Conservation (phyloP, 1,284 basidiomycete species). For the Fomitopsis betulina region DNA sequence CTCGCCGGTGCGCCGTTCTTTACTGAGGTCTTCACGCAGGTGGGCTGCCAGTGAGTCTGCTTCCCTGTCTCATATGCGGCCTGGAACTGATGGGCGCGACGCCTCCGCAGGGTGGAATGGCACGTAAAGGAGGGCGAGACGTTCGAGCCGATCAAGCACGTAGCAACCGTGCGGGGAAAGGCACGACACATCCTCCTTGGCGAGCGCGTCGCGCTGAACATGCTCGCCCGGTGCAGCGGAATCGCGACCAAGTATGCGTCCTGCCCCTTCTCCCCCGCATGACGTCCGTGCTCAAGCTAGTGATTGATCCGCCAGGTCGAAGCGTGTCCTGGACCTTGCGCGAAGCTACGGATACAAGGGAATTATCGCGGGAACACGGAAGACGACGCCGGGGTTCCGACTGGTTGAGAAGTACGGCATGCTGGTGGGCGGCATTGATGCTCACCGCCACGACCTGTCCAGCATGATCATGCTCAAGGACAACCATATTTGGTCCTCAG, state of each 20-base stretch:
- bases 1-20: constrained; percentile 97
- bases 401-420: constrained; percentile 99
- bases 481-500: constrained; percentile 98
- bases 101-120: constrained; percentile 79
- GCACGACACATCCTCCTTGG: constrained; percentile 89
- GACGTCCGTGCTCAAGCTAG: background rate
- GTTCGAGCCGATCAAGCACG: constrained; percentile 79
- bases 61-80: background rate
- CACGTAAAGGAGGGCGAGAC: constrained; percentile 81
- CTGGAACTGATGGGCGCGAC: background rate
- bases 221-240: constrained; percentile 92
- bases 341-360: constrained; percentile 79
- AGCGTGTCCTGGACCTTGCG: constrained; percentile 79
- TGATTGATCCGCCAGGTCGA: constrained; percentile 53
- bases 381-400: constrained; percentile 98
- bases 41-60: constrained; percentile 80
- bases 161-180: constrained; percentile 90
- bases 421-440: constrained; percentile 95
- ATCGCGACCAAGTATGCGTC: constrained; percentile 85
- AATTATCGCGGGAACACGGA: constrained; percentile 92
- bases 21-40: constrained; percentile 86
- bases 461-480: constrained; percentile 99
- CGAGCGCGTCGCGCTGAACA: constrained; percentile 92
- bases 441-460: constrained; percentile 94
- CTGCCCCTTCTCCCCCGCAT: background rate